Evolutionary conservation across 371 early-diverging fungal species (phyloP).

Genomic region (Mucor velutinosus): DNA sequence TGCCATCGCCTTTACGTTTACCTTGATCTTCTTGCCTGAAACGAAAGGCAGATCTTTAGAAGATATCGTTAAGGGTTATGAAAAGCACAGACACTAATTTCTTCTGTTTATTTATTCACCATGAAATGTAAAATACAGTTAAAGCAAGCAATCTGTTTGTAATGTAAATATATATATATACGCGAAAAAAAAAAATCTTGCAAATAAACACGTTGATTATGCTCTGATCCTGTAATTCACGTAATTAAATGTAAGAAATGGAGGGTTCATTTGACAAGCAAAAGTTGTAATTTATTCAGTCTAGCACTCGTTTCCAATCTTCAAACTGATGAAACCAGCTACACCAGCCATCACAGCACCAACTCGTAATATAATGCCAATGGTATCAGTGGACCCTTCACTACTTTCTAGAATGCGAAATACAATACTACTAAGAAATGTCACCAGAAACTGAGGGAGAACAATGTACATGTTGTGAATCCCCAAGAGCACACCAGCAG

Average conservation of each 20-base stretch:
- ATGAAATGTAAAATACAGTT: background rate
- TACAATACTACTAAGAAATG: conserved; percentile 72
- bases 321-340: conserved; percentile 53
- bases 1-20: conserved; percentile 27
- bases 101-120: background rate
- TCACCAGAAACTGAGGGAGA: conserved; percentile 88
- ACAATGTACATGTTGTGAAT: conserved; percentile 96
- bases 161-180: no score
- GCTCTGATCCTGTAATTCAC: no score
- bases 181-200: no score
- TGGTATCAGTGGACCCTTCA: conserved; percentile 50
- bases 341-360: conserved; percentile 68
- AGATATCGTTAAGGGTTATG: conserved; percentile 40
- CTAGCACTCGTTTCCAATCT: conserved; percentile 13
- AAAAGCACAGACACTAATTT: background rate
- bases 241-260: no score
- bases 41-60: conserved; percentile 73
- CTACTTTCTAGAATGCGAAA: conserved; percentile 66
- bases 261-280: no score
- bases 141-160: no score
- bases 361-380: conserved; percentile 63
- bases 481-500: conserved; percentile 86
- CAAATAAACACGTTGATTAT: no score
- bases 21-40: conserved; percentile 71
- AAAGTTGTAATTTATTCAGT: background rate